Base-by-base conservation (phyloP, 306 rosid genomes). In the Gleditsia sinensis region DNA sequence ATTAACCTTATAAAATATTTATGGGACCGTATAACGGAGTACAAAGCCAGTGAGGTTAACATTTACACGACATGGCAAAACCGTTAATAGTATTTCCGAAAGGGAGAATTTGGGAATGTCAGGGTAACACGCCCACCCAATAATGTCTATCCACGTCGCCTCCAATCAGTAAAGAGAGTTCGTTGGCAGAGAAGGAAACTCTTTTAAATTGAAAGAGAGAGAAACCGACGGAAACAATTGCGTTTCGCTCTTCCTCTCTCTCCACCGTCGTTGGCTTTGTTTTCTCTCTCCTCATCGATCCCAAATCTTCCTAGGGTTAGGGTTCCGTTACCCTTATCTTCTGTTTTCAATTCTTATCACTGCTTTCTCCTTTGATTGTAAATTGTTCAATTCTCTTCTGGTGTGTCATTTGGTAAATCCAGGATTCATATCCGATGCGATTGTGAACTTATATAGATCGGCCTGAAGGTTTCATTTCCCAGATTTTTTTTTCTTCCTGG, bases 271-370 rank as follows among this genome's bases (percentile, higher is more conserved):
- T 62, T 48, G 82, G 73, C 56, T 81, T 69, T 17, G 77, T 75
- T 78, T 65, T 71, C 92, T 84, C 86, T 83, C 87, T 79, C 88
- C 76, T 82, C 75, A 11, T 62, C 70, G 83, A 82, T 90, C 87
- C 86, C 73, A 83, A 88, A 70, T 80, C 79, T n/a, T 11, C 19
- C 71, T 60, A 74, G 83, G 92, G 91, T 86, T 88, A 85, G 92
- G 96, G 86, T 87, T 88, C 60, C 79, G 0, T 75, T 42, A 17
- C 78, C 36, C 63, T 57, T 24, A 6, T 59, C 65, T 2, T 6
- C 48, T 16, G n/a, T 81, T 61, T 28, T 19, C 40, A 24, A 53
- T 53, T 71, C 3, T 43, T 45, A 30, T 13, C 12, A 4, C 59
- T 46, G 7, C 39, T 59, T 2, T 59, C 3, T 7, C 32, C 11